phyloP scores from a whole-genome alignment of 2,329 filamentous ascomycete species.

The Parascedosporium putredinis region DNA sequence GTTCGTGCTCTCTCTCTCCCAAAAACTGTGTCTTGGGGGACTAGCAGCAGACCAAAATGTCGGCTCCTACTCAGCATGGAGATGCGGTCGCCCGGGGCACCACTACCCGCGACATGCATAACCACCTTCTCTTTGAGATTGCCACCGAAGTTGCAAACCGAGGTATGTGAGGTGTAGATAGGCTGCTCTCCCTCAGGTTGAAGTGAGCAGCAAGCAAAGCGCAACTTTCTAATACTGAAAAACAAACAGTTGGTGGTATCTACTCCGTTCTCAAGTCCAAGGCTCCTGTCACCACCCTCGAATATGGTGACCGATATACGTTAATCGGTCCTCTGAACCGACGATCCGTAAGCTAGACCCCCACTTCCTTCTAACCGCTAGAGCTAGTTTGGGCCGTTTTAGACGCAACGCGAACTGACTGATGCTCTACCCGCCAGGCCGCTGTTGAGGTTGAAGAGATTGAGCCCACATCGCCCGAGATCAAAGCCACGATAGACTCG shows the following conservation, averaged over 20 bases:
- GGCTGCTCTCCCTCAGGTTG: too few species aligned
- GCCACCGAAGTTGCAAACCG: conserved; percentile 96
- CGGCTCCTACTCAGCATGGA: not conserved
- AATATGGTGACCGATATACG: conserved; percentile 96
- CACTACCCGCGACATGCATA: conserved; percentile 64
- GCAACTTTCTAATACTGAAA: too few species aligned
- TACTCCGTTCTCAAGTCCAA: conserved; percentile 99
- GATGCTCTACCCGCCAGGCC: conserved; percentile 43
- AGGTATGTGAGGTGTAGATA: conserved; percentile 53
- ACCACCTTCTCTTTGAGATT: conserved; percentile 93
- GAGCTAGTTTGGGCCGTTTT: conserved; percentile 6
- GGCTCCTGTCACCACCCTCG: conserved; percentile 90
- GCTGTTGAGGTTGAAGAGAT: conserved; percentile 96
- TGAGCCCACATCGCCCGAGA: conserved; percentile 68
- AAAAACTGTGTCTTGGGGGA: too few species aligned
- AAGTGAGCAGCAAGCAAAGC: too few species aligned
- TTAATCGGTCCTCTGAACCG: conserved; percentile 91
- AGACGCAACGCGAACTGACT: not conserved
- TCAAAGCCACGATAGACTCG: conserved; percentile 73
- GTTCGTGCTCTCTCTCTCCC: too few species aligned
- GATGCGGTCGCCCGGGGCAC: not conserved
- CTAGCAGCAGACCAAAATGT: not conserved
- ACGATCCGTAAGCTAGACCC: conserved; percentile 60
- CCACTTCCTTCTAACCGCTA: not conserved
- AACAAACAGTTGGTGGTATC: conserved; percentile 73